A percentile compares a stretch with the other conserved stretches of the same genome.
These are phyloP conservation scores for Ceratobasidium sp. DNA, from an alignment of 1,284 basidiomycete species.

Conservation along the genomic window DNA sequence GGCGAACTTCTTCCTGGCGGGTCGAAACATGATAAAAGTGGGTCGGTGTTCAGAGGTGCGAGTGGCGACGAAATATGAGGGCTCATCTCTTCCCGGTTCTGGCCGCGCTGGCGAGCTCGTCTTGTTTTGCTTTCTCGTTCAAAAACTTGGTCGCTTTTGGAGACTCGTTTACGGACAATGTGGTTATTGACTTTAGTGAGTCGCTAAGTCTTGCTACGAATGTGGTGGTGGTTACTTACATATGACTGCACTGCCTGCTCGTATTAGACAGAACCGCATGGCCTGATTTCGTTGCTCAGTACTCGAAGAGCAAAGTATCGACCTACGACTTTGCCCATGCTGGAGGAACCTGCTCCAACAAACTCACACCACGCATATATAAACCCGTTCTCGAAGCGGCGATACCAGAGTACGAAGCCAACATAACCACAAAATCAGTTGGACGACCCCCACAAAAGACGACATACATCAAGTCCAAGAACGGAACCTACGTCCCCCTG, in stretches of 20 bases:
- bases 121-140: background rate
- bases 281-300: slow-evolving; percentile 24
- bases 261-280: background rate
- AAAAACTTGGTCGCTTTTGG: slow-evolving; percentile 48
- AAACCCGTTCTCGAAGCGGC: background rate
- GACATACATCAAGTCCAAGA: slow-evolving; percentile 59
- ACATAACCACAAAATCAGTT: background rate
- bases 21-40: too few species aligned
- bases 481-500: slow-evolving; percentile 53
- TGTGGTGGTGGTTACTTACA: background rate
- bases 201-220: background rate
- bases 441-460: slow-evolving; percentile 49
- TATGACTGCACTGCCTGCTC: background rate
- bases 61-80: background rate
- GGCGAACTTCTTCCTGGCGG: too few species aligned
- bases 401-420: slow-evolving; percentile 22
- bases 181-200: background rate
- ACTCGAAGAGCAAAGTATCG: slow-evolving; percentile 54
- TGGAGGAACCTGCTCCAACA: slow-evolving; percentile 61
- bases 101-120: background rate
- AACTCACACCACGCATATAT: slow-evolving; percentile 55
- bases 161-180: slow-evolving; percentile 59
- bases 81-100: background rate
- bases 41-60: too few species aligned
- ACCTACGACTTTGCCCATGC: slow-evolving; percentile 59